phyloP scores from a whole-genome alignment of 139 green algal species.

The Chlorokybus atmophyticus region DNA sequence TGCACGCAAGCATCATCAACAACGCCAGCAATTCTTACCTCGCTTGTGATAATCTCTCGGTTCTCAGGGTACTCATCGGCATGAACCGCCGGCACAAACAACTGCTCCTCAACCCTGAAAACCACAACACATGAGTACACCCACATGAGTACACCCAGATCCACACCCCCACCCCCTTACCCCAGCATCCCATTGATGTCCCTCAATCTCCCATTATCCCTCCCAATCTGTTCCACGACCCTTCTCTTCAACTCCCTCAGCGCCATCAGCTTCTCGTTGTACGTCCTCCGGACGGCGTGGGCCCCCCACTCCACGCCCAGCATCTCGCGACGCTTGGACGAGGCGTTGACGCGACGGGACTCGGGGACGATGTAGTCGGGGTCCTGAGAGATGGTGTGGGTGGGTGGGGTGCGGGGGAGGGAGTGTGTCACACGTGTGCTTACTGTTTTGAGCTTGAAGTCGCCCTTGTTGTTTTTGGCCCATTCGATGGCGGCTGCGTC shows the following conservation, averaged over 20 bases:
- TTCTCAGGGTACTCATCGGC: constrained; percentile 18
- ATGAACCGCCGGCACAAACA: constrained; percentile 6
- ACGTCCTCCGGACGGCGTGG: constrained; percentile 35
- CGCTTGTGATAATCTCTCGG: constrained; percentile 15
- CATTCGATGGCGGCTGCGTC: constrained; percentile 44
- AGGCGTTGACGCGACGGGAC: constrained; percentile 36
- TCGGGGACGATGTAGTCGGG: constrained; percentile 50
- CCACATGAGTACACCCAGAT: constrained; percentile 1
- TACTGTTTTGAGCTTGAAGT: constrained; percentile 74
- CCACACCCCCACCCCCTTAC: background rate
- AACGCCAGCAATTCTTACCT: no score
- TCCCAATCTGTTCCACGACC: constrained; percentile 14
- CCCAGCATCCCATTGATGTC: constrained; percentile 20
- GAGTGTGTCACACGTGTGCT: no score
- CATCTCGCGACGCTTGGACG: constrained; percentile 51
- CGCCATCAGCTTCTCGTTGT: constrained; percentile 51
- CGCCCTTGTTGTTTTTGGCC: constrained; percentile 49
- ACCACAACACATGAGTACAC: background rate
- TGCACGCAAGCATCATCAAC: no score
- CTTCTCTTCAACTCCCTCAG: constrained; percentile 43
- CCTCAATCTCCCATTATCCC: constrained; percentile 8
- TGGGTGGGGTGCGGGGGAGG: no score
- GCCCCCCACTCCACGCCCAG: constrained; percentile 47
- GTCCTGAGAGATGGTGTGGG: no score
- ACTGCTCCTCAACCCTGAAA: background rate